A percentile compares a stretch with the other conserved stretches of the same genome.
These are phyloP conservation scores for Aegilops longissima DNA, from an alignment of 176 grass and related monocot species.

Conservation along the genomic window DNA sequence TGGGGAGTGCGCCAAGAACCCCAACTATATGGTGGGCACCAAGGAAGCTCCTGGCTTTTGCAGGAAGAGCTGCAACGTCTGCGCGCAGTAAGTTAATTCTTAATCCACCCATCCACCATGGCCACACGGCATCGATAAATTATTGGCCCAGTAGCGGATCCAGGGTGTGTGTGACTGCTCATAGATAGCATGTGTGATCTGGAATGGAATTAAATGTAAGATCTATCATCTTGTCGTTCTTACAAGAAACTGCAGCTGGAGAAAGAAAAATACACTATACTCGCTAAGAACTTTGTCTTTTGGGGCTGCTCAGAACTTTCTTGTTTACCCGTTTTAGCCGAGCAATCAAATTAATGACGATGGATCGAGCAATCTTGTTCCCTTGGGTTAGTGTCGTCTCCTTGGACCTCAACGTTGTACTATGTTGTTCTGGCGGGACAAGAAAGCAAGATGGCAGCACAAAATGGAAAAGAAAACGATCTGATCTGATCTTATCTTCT, in stretches of 20 bases:
- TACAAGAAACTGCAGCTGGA: not conserved
- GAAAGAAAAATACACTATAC: not conserved
- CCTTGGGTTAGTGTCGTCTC: slow-evolving; percentile 2
- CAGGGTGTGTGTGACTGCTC: slow-evolving; percentile 14
- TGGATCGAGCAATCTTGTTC: not conserved
- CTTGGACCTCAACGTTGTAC: not conserved
- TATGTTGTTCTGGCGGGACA: not conserved
- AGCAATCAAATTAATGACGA: slow-evolving; percentile 26
- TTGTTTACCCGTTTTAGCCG: not conserved
- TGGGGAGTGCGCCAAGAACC: slow-evolving; percentile 92
- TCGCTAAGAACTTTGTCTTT: not conserved
- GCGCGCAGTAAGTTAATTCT: slow-evolving; percentile 43
- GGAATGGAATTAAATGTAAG: slow-evolving; percentile 17
- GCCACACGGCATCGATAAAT: not conserved
- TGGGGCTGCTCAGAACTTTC: too few relatives aligned
- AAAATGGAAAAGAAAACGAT: slow-evolving; percentile 1
- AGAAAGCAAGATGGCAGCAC: not conserved
- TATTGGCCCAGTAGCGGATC: not conserved
- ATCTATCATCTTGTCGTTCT: slow-evolving; percentile 1
- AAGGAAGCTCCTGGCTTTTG: slow-evolving; percentile 81
- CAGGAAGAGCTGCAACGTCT: slow-evolving; percentile 80
- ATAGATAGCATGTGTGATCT: slow-evolving; percentile 17
- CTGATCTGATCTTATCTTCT: not conserved
- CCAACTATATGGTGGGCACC: slow-evolving; percentile 79
- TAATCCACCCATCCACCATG: not conserved